Evolutionary conservation across 805 yeast species (phyloP).

Genomic region (Zygosaccharomyces bisporus): DNA sequence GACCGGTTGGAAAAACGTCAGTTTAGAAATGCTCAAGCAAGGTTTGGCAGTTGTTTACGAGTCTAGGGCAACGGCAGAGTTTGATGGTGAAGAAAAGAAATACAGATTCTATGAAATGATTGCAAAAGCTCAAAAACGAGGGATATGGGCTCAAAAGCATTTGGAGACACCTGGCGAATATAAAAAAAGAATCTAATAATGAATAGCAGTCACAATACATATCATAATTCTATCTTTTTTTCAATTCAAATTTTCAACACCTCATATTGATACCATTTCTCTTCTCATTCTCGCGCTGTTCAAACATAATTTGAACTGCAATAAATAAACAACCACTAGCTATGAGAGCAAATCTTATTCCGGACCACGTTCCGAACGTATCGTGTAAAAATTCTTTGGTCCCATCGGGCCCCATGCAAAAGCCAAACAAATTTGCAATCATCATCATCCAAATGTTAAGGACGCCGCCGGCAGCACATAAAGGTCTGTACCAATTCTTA

Average conservation of each 20-base stretch:
- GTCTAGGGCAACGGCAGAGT: conserved; percentile 74
- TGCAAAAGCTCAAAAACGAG: conserved; percentile 55
- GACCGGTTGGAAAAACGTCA: conserved; percentile 72
- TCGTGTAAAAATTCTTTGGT: conserved; percentile 59
- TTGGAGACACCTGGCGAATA: conserved; percentile 75
- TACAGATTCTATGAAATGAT: conserved; percentile 57
- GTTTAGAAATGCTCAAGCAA: conserved; percentile 76
- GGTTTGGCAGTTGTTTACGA: conserved; percentile 91
- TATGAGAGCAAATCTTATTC: conserved; percentile 55
- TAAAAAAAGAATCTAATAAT: conserved; percentile 41
- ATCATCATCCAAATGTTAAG: conserved; percentile 95
- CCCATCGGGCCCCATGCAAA: conserved; percentile 90
- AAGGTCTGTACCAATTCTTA: conserved; percentile 69
- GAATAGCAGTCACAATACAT: neutral
- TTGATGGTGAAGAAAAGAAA: conserved; percentile 66
- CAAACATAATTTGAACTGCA: conserved; percentile 92
- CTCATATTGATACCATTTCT: conserved; percentile 78
- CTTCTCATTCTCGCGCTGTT: conserved; percentile 79
- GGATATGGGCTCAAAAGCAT: conserved; percentile 63
- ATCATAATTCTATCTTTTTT: neutral
- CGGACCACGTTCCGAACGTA: conserved; percentile 68
- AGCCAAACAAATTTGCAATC: conserved; percentile 92
- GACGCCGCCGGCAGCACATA: conserved; percentile 86
- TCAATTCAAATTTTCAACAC: conserved; percentile 43
- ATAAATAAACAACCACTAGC: conserved; percentile 70